Evolutionary conservation across 441 rosid species (phyloP).

Genomic region (Arabidopsis lyrata): DNA sequence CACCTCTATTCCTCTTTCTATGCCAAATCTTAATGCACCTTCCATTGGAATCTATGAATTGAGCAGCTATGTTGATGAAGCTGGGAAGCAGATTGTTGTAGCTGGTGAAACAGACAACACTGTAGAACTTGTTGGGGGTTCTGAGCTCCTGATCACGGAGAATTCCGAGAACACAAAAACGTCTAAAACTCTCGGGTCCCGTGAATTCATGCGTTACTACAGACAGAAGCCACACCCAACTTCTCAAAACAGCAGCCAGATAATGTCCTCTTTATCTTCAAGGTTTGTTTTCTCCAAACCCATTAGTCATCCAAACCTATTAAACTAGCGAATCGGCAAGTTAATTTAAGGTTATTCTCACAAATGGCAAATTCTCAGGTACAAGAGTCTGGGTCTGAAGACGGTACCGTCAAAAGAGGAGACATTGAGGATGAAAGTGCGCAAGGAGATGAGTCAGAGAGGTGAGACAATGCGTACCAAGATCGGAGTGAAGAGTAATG

Average conservation of each 20-base stretch:
- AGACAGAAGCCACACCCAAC: slow-evolving; percentile 93
- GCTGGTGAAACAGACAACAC: slow-evolving; percentile 60
- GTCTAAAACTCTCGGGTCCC: slow-evolving; percentile 84
- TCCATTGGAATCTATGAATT: neutral
- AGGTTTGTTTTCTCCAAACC: slow-evolving; percentile 51
- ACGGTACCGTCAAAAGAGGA: slow-evolving; percentile 82
- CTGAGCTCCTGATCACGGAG: slow-evolving; percentile 87
- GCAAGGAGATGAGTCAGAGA: slow-evolving; percentile 74
- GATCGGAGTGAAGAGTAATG: slow-evolving; percentile 82
- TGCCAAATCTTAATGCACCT: slow-evolving; percentile 13
- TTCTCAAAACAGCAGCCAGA: slow-evolving; percentile 52
- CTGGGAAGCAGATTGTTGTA: slow-evolving; percentile 76
- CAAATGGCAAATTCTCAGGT: slow-evolving; percentile 52
- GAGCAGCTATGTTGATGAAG: slow-evolving; percentile 74
- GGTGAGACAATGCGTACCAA: slow-evolving; percentile 72
- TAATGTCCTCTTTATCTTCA: slow-evolving; percentile 68
- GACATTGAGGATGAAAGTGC: slow-evolving; percentile 80
- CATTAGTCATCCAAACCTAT: neutral
- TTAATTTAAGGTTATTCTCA: slow-evolving; percentile 1
- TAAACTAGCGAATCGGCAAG: slow-evolving; percentile 14
- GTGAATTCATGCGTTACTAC: slow-evolving; percentile 88
- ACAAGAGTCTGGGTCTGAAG: slow-evolving; percentile 84
- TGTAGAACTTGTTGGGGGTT: slow-evolving; percentile 77
- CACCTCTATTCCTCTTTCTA: slow-evolving; percentile 7
- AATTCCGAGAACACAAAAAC: slow-evolving; percentile 54